Evolutionary conservation across 257 asterid genomes (phyloP).

Genomic region (Capsicum chinense): DNA sequence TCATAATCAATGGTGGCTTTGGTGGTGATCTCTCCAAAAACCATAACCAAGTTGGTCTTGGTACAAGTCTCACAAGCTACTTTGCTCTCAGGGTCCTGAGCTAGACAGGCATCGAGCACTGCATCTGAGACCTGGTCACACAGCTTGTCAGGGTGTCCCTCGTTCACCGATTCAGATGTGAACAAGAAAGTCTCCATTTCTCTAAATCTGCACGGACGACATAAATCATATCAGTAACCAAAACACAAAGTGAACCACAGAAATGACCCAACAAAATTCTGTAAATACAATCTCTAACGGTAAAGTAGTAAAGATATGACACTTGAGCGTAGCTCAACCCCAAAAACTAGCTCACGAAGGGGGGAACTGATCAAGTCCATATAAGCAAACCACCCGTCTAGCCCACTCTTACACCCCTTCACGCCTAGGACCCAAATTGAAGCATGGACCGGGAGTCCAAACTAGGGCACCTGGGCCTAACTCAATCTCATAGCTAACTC

Average conservation of each 20-base stretch:
- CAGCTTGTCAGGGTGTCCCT: slow-evolving; percentile 30
- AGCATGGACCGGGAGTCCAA: no score
- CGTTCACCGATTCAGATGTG: slow-evolving; percentile 26
- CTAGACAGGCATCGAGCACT: slow-evolving; percentile 27
- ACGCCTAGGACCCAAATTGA: no score
- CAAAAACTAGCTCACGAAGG: no score
- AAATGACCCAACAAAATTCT: not conserved
- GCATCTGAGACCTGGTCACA: slow-evolving; percentile 28
- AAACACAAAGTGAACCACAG: not conserved
- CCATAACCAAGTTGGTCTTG: slow-evolving; percentile 30
- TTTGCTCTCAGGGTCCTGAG: slow-evolving; percentile 30
- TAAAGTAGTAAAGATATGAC: no score
- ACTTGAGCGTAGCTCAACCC: no score
- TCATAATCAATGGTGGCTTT: slow-evolving; percentile 22
- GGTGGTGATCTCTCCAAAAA: slow-evolving; percentile 29
- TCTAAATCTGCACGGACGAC: not conserved
- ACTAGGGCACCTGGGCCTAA: no score
- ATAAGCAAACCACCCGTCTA: no score
- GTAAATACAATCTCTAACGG: not conserved
- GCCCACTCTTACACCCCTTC: no score
- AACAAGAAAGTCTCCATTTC: slow-evolving; percentile 30
- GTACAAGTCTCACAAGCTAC: slow-evolving; percentile 29
- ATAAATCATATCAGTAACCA: not conserved
- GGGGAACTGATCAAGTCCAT: no score
- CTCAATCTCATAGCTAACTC: no score